phyloP scores from a whole-genome alignment of 805 yeast genomes.

The Wickerhamomyces sydowiorum region DNA sequence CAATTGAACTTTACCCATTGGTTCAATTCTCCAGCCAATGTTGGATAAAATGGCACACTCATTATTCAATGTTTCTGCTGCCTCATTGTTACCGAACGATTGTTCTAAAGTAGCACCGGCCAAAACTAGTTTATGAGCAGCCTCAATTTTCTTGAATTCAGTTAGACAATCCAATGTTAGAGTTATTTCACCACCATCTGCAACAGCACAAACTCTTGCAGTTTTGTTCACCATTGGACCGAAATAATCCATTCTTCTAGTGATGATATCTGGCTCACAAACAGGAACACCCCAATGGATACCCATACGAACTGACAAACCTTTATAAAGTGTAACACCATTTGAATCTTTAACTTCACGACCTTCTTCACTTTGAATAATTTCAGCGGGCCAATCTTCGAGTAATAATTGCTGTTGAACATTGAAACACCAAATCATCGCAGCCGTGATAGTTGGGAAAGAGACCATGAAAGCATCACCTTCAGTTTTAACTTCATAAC shows the following conservation, averaged over 20 bases:
- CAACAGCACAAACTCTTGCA: conserved; percentile 87
- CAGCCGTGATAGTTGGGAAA: conserved; percentile 87
- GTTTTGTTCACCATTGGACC: conserved; percentile 99
- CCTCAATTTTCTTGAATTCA: conserved; percentile 58
- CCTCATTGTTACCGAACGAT: conserved; percentile 38
- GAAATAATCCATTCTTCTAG: conserved; percentile 96
- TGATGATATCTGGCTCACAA: conserved; percentile 89
- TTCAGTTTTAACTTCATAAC: conserved; percentile 97
- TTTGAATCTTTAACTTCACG: conserved; percentile 64
- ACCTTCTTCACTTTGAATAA: conserved; percentile 79
- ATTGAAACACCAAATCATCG: conserved; percentile 89
- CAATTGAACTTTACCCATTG: conserved; percentile 80
- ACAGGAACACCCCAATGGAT: conserved; percentile 98
- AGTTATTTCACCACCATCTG: conserved; percentile 97
- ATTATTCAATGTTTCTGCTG: conserved; percentile 54
- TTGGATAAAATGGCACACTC: conserved; percentile 62
- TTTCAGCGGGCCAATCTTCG: conserved; percentile 96
- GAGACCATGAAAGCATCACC: conserved; percentile 99
- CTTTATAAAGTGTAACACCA: conserved; percentile 63
- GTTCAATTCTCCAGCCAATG: conserved; percentile 62
- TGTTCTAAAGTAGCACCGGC: conserved; percentile 26
- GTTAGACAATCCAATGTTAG: conserved; percentile 75
- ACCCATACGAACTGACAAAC: conserved; percentile 96
- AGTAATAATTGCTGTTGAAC: conserved; percentile 79
- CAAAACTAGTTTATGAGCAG: conserved; percentile 27